A percentile compares a stretch with the other conserved stretches of the same genome.
Evolutionary conservation across 2,329 filamentous ascomycete genomes (phyloP).

Genomic region (Monilinia polystroma): DNA sequence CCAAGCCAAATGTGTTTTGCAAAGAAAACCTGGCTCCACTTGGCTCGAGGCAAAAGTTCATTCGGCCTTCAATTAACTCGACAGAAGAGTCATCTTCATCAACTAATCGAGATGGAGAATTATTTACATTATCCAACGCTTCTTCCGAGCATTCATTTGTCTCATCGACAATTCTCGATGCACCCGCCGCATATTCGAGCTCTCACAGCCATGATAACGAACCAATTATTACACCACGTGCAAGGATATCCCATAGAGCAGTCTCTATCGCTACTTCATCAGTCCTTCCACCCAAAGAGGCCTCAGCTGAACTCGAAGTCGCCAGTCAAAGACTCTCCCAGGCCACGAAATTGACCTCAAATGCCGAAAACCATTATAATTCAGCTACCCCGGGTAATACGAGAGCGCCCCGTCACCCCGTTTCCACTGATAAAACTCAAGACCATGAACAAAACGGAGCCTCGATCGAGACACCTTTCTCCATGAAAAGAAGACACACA

Average conservation of each 20-base stretch:
- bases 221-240: constrained; percentile 3
- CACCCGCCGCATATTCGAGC: neutral
- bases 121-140: neutral
- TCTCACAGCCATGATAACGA: neutral
- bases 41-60: neutral
- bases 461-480: neutral
- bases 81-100: neutral
- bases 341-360: neutral
- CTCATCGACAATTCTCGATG: neutral
- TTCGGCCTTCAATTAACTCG: neutral
- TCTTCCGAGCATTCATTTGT: neutral
- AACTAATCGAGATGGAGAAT: constrained; percentile 33
- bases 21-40: neutral
- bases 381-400: neutral
- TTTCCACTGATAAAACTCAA: neutral
- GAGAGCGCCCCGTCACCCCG: neutral
- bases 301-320: neutral
- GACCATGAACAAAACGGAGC: neutral
- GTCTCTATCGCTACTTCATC: constrained; percentile 8
- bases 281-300: neutral
- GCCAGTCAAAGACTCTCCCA: constrained; percentile 3
- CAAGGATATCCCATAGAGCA: constrained; percentile 11
- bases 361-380: neutral
- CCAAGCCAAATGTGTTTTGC: constrained; percentile 29
- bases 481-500: constrained; percentile 11